Evolutionary conservation across 148 eudicot genomes (phyloP).

Genomic region (Rheum nobile): DNA sequence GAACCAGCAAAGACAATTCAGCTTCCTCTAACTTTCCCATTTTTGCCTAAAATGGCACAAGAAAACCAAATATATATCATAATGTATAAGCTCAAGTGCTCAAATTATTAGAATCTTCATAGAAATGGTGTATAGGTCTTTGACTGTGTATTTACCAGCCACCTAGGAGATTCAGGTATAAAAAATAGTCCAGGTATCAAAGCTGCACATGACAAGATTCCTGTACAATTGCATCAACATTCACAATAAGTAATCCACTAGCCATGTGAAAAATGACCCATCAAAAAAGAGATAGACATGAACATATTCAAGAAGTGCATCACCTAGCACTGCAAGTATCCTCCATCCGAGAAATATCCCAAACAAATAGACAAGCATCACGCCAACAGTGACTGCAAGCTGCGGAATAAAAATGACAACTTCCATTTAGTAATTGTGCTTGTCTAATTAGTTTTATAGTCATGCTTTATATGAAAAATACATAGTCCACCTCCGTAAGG

Average conservation of each 20-base stretch:
- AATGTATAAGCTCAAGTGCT: not conserved
- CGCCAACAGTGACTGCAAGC: constrained; percentile 80
- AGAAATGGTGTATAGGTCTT: not conserved
- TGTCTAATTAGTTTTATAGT: not conserved
- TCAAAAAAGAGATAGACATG: not conserved
- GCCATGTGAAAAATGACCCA: not conserved
- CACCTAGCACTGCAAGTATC: constrained; percentile 72
- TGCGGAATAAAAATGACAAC: constrained; percentile 12
- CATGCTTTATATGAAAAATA: not conserved
- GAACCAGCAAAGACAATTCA: constrained; percentile 79
- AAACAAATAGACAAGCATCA: constrained; percentile 65
- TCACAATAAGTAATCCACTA: not conserved
- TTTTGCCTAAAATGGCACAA: constrained; percentile 48
- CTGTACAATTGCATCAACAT: constrained; percentile 24
- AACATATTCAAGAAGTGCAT: constrained; percentile 3
- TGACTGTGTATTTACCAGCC: constrained; percentile 55
- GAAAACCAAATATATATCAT: not conserved
- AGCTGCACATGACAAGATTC: constrained; percentile 53
- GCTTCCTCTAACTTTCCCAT: constrained; percentile 85
- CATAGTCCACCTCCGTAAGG: not conserved
- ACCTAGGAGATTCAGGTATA: constrained; percentile 93
- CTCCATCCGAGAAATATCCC: constrained; percentile 82
- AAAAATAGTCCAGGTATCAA: constrained; percentile 95
- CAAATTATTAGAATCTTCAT: not conserved
- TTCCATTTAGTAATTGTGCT: constrained; percentile 2